phyloP scores from a whole-genome alignment of 108 stramenopile species.

The Skeletonema tropicum region DNA sequence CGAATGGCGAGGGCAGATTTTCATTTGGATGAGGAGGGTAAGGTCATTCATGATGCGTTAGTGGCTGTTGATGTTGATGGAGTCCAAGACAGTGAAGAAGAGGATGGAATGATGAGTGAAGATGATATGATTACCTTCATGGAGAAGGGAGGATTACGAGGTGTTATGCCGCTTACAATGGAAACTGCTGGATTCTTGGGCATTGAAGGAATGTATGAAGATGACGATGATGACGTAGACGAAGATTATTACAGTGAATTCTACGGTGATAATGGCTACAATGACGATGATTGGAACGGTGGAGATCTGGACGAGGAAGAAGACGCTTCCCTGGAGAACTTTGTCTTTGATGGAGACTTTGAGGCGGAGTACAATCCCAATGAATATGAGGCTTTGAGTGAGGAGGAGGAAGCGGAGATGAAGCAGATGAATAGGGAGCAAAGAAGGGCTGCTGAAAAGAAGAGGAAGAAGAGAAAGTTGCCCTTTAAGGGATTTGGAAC shows the following conservation, averaged over 20 bases:
- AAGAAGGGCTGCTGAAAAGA: conserved; percentile 73
- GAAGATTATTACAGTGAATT: conserved; percentile 40
- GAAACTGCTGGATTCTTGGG: conserved; percentile 51
- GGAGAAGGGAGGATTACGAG: conserved; percentile 57
- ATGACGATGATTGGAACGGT: conserved; percentile 39
- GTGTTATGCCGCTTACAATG: conserved; percentile 47
- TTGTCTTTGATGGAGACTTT: conserved; percentile 67
- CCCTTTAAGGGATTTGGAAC: no score
- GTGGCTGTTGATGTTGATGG: conserved; percentile 35
- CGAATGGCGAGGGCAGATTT: conserved; percentile 12
- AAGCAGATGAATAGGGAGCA: conserved; percentile 75
- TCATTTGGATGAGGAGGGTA: conserved; percentile 74
- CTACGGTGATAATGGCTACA: conserved; percentile 38
- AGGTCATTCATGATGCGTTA: conserved; percentile 65
- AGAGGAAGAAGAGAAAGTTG: conserved; percentile 62
- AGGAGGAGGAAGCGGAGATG: conserved; percentile 48
- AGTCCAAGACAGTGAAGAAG: conserved; percentile 30
- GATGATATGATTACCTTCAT: conserved; percentile 59
- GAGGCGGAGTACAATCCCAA: conserved; percentile 57
- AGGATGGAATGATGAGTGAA: conserved; percentile 60
- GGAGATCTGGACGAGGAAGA: conserved; percentile 53
- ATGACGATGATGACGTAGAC: conserved; percentile 36
- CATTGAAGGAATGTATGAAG: conserved; percentile 47
- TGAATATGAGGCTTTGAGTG: conserved; percentile 47
- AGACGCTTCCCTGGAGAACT: conserved; percentile 42